Evolutionary conservation across 768 basidiomycete species (phyloP).

Genomic region (Auriscalpium vulgare): DNA sequence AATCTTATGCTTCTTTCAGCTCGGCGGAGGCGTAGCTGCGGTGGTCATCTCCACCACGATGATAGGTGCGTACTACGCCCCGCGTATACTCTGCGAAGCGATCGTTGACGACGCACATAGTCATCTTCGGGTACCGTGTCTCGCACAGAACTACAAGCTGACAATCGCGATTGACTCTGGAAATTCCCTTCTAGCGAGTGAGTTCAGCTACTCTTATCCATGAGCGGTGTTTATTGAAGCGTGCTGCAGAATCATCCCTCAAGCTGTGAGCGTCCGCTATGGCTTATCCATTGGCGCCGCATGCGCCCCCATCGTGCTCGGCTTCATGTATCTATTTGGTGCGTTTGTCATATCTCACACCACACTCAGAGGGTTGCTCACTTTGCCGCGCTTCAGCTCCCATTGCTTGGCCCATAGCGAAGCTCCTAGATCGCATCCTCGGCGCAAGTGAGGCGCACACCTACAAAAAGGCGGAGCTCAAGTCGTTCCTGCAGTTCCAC

Average conservation of each 20-base stretch:
- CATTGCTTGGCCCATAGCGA: conserved; percentile 52
- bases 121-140: conserved; percentile 66
- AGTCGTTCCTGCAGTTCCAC: conserved; percentile 69
- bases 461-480: conserved; percentile 68
- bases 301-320: conserved; percentile 43
- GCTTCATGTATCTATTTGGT: conserved; percentile 43
- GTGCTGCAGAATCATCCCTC: conserved; percentile 45
- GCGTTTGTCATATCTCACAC: conserved; percentile 5
- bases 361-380: neutral
- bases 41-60: conserved; percentile 71
- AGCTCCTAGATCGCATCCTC: conserved; percentile 72
- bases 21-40: conserved; percentile 69
- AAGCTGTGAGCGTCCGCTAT: conserved; percentile 68
- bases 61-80: conserved; percentile 39
- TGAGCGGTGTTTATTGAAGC: neutral
- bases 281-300: conserved; percentile 48
- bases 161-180: conserved; percentile 1
- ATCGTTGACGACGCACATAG: conserved; percentile 26
- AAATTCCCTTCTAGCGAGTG: neutral
- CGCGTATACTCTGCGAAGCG: neutral
- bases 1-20: conserved; percentile 2
- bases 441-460: conserved; percentile 66
- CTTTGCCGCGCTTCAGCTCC: conserved; percentile 27
- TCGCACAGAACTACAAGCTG: neutral
- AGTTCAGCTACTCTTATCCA: neutral